These are phyloP conservation scores for Stephanodiscus minutulus DNA, from an alignment of 108 stramenopile species.

Conservation along the genomic window DNA sequence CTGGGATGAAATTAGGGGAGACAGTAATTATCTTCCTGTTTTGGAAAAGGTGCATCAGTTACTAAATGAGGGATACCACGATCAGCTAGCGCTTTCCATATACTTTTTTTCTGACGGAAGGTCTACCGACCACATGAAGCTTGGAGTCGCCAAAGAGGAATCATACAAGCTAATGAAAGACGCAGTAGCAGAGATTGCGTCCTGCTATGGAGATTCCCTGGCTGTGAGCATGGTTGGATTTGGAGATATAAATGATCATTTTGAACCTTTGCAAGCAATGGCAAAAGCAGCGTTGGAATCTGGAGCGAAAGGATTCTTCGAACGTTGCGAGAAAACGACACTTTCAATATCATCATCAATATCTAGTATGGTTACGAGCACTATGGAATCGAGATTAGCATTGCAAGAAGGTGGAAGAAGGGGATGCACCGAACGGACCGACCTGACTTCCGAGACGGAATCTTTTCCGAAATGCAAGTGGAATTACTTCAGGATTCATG, in stretches of 20 bases:
- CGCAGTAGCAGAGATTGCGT: constrained; percentile 12
- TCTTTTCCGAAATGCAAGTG: constrained; percentile 28
- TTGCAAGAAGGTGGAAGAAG: constrained; percentile 34
- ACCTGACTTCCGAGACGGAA: constrained; percentile 30
- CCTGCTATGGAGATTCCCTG: constrained; percentile 17
- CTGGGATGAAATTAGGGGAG: constrained; percentile 3
- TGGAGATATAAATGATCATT: constrained; percentile 21
- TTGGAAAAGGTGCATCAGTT: constrained; percentile 20
- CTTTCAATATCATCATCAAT: constrained; percentile 50
- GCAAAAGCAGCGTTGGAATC: constrained; percentile 27
- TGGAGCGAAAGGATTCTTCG: constrained; percentile 42
- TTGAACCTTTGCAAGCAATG: constrained; percentile 24
- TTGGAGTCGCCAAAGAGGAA: constrained; percentile 15
- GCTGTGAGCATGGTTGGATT: constrained; percentile 39
- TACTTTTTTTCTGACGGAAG: constrained; percentile 40
- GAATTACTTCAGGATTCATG: constrained; percentile 39
- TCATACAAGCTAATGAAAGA: constrained; percentile 29
- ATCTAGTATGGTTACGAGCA: constrained; percentile 50
- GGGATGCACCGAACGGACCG: constrained; percentile 26
- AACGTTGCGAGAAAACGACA: constrained; percentile 53
- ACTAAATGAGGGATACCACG: constrained; percentile 18
- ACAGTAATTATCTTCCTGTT: constrained; percentile 42
- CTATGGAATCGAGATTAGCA: constrained; percentile 41
- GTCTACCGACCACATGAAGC: constrained; percentile 28
- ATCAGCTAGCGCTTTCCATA: constrained; percentile 24